These are phyloP conservation scores for Scenedesmus sp. DNA, from an alignment of 163 green algal species.

Conservation along the genomic window DNA sequence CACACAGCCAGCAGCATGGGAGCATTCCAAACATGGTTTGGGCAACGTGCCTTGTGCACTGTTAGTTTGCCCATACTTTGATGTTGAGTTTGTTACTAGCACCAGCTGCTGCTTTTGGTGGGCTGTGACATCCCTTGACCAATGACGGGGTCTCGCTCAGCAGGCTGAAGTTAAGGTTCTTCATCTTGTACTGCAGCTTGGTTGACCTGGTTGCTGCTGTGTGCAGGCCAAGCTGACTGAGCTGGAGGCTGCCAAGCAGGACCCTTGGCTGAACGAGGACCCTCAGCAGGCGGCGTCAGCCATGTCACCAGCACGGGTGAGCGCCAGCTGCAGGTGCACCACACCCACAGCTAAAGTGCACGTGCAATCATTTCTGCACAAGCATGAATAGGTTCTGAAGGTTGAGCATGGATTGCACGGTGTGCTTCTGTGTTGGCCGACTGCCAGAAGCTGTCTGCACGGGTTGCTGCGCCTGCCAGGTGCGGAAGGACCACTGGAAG, in stretches of 20 bases:
- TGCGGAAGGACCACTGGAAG: slow-evolving; percentile 55
- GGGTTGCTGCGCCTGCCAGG: neutral
- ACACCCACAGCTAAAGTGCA: neutral
- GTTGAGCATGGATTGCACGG: too few relatives aligned
- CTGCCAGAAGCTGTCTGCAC: too few relatives aligned
- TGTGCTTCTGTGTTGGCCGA: too few relatives aligned
- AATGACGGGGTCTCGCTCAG: too few relatives aligned
- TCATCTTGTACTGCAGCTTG: too few relatives aligned
- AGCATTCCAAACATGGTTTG: too few relatives aligned
- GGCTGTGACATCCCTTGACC: too few relatives aligned
- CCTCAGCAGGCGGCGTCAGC: slow-evolving; percentile 67
- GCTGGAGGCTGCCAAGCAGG: slow-evolving; percentile 64
- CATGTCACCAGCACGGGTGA: slow-evolving; percentile 64
- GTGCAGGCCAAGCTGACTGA: slow-evolving; percentile 55
- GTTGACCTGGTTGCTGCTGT: neutral
- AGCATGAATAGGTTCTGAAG: neutral
- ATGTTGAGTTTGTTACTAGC: too few relatives aligned
- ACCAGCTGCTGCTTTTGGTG: too few relatives aligned
- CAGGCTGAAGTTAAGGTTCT: too few relatives aligned
- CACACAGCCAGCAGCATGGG: neutral
- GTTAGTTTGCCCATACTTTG: too few relatives aligned
- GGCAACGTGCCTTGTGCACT: too few relatives aligned
- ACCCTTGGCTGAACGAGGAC: slow-evolving; percentile 79
- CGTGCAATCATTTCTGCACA: neutral
- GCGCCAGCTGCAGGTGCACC: neutral